Conservation (phyloP, 257 asterid genomes). For the Solanum bukasovii region DNA sequence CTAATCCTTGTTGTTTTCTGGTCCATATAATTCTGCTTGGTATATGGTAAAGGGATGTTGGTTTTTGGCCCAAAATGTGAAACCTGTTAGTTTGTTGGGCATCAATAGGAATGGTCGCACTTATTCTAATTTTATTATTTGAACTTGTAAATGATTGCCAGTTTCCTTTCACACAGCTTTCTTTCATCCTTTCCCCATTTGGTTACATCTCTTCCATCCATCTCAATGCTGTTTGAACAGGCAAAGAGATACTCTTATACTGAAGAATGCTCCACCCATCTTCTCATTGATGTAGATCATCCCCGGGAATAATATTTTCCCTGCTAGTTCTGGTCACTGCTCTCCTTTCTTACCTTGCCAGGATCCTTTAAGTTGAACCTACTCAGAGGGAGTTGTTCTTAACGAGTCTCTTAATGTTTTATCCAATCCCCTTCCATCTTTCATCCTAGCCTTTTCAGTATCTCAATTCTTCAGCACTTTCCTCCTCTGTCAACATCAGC, state of each 20-base stretch:
- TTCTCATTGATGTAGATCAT: not conserved
- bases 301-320: not conserved
- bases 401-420: not conserved
- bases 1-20: not conserved
- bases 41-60: not conserved
- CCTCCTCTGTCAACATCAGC: not conserved
- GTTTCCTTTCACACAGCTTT: not conserved
- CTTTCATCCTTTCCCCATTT: not conserved
- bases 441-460: not conserved
- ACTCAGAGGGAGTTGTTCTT: not conserved
- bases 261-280: not conserved
- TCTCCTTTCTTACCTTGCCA: not conserved
- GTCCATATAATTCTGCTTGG: not conserved
- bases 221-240: not conserved
- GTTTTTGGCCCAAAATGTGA: not conserved
- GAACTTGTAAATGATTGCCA: not conserved
- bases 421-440: not conserved
- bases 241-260: not conserved
- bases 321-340: not conserved
- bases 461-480: not conserved
- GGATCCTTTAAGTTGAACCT: not conserved
- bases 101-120: not conserved
- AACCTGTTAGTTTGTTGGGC: not conserved
- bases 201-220: not conserved
- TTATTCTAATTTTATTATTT: not conserved